These are phyloP conservation scores for Pestalotiopsis fici DNA, from an alignment of 2,329 filamentous ascomycete species.

Conservation along the genomic window DNA sequence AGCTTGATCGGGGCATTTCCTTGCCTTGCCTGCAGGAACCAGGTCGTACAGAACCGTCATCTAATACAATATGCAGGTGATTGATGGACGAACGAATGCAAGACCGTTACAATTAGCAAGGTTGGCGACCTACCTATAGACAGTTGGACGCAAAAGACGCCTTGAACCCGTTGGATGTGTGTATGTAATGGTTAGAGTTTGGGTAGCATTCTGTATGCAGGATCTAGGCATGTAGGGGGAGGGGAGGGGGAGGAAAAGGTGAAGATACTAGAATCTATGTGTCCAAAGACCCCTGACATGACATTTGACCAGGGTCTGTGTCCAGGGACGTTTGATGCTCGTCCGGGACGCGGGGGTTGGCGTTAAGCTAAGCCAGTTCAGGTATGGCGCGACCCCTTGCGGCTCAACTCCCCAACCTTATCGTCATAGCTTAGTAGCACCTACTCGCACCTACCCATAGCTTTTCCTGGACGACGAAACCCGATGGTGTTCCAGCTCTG, in stretches of 20 bases:
- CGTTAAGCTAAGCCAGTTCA: conserved; percentile 15
- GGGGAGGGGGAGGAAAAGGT: neutral
- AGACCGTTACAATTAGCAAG: neutral
- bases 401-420: conserved; percentile 24
- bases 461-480: conserved; percentile 40
- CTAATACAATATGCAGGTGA: neutral
- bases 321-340: conserved; percentile 23
- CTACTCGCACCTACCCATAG: neutral
- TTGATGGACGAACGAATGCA: neutral
- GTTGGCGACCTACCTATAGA: neutral
- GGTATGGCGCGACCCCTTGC: conserved; percentile 17
- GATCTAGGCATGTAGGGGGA: neutral
- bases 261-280: no score
- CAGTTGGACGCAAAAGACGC: neutral
- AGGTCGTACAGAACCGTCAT: neutral
- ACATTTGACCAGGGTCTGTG: conserved; percentile 18
- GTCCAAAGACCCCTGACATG: neutral
- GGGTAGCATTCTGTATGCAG: neutral
- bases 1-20: neutral
- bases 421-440: conserved; percentile 20
- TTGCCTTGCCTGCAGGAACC: neutral
- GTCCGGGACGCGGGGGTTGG: conserved; percentile 14
- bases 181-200: neutral
- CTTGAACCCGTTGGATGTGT: no score
- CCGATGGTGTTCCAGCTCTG: conserved; percentile 46